Conservation (phyloP, 495 filamentous ascomycete species). For the Hyaloscypha bicolor region DNA sequence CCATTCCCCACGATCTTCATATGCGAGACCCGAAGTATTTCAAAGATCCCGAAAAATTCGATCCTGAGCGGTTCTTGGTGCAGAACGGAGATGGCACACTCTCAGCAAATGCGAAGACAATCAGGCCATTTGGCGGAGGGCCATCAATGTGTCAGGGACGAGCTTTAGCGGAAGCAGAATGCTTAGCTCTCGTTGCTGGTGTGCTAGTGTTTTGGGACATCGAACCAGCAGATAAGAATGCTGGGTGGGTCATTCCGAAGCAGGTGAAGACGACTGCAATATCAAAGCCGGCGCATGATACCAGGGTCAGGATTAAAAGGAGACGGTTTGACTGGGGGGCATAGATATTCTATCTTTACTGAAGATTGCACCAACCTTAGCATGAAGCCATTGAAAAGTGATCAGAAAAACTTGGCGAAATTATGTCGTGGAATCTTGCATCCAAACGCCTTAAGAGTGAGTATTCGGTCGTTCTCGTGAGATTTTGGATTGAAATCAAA, state of each 20-base stretch:
- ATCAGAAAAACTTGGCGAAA: too few species aligned
- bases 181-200: slow-evolving; percentile 40
- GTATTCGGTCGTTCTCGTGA: too few species aligned
- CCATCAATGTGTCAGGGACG: slow-evolving; percentile 38
- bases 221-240: slow-evolving; percentile 32
- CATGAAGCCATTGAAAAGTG: too few species aligned
- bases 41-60: slow-evolving; percentile 51
- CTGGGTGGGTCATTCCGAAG: slow-evolving; percentile 36
- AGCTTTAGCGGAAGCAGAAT: slow-evolving; percentile 39
- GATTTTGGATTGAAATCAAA: too few species aligned
- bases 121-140: slow-evolving; percentile 47
- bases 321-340: slow-evolving; percentile 30
- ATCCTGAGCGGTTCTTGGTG: slow-evolving; percentile 54
- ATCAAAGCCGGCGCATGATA: slow-evolving; percentile 22
- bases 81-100: slow-evolving; percentile 38
- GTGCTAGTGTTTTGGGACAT: slow-evolving; percentile 44
- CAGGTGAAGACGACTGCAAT: slow-evolving; percentile 33
- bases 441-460: too few species aligned
- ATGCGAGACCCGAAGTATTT: slow-evolving; percentile 52
- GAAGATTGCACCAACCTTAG: neutral
- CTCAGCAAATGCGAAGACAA: slow-evolving; percentile 34
- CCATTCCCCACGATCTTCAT: slow-evolving; percentile 52
- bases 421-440: too few species aligned
- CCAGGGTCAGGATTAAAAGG: slow-evolving; percentile 34
- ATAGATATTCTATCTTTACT: neutral